Conservation (phyloP, 345 rosid genomes). For the Diplotaxis tenuifolia region DNA sequence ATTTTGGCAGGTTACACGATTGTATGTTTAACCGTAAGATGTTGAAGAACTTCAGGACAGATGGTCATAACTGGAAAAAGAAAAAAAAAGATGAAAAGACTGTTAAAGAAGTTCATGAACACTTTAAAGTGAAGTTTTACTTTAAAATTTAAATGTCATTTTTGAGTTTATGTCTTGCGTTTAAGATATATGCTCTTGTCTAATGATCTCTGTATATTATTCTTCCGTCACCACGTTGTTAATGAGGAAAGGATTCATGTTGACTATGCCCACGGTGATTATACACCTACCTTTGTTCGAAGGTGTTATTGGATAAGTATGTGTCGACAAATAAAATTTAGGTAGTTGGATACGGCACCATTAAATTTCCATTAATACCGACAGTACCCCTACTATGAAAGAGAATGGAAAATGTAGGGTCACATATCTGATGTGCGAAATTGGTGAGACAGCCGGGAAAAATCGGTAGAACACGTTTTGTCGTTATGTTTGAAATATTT, state of each 20-base stretch:
- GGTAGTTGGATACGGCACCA: too few species aligned
- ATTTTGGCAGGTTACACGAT: slow-evolving; percentile 56
- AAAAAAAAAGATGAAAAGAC: slow-evolving; percentile 82
- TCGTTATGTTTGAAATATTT: too few species aligned
- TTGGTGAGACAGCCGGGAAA: too few species aligned
- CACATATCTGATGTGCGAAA: too few species aligned
- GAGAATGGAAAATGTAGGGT: too few species aligned
- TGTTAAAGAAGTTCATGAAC: slow-evolving; percentile 86
- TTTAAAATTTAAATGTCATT: background rate
- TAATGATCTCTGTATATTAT: background rate
- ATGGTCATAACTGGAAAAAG: slow-evolving; percentile 94
- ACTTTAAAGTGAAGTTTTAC: slow-evolving; percentile 59
- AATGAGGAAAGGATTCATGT: slow-evolving; percentile 97
- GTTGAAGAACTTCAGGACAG: slow-evolving; percentile 84
- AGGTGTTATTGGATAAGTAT: slow-evolving; percentile 99
- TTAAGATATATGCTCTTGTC: background rate
- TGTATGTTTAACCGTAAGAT: slow-evolving; percentile 80
- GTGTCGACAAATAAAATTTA: too few species aligned
- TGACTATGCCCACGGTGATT: slow-evolving; percentile 93
- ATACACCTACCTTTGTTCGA: slow-evolving; percentile 83
- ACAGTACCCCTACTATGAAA: too few species aligned
- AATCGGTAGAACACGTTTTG: too few species aligned
- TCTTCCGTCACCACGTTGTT: slow-evolving; percentile 55
- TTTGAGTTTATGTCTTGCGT: too few species aligned
- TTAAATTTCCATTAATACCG: too few species aligned